phyloP scores from a whole-genome alignment of 202 grass and related monocot genomes.

The Thinopyrum obtusiflorum region DNA sequence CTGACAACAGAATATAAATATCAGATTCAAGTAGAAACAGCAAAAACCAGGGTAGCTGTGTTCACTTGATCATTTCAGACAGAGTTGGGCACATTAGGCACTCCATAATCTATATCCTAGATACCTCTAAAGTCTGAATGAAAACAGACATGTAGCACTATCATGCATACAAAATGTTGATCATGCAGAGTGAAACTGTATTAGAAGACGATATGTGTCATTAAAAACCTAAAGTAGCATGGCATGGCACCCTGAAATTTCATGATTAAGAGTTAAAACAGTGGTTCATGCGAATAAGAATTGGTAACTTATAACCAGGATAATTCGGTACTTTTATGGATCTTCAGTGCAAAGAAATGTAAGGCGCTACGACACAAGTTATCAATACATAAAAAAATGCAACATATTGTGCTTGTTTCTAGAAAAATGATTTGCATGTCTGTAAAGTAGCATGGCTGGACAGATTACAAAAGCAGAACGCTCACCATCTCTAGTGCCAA shows the following conservation, averaged over 20 bases:
- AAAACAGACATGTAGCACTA: conserved; percentile 4
- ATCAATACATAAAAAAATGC: not conserved
- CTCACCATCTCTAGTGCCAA: conserved; percentile 86
- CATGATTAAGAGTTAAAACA: conserved; percentile 9
- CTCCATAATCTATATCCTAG: not conserved
- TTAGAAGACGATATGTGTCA: not conserved
- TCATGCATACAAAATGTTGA: not conserved
- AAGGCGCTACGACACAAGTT: not conserved
- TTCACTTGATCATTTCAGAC: not conserved
- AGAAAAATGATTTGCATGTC: not conserved
- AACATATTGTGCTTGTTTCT: not conserved
- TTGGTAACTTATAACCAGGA: not conserved
- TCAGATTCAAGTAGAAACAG: conserved; percentile 20
- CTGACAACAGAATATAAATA: conserved; percentile 32
- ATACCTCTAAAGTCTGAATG: not conserved
- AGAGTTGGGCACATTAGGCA: not conserved
- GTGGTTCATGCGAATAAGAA: not conserved
- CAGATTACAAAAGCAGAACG: conserved; percentile 20
- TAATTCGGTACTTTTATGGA: not conserved
- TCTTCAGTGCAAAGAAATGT: not conserved
- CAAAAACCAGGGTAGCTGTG: conserved; percentile 2
- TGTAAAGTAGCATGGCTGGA: not conserved
- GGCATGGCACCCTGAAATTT: not conserved
- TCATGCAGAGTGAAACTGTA: not conserved
- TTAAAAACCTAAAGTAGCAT: conserved; percentile 3